Evolutionary conservation across 768 basidiomycete genomes (phyloP), one percentile per base, ranked within the genome.

Genomic region (Kwoniella shandongensis): DNA sequence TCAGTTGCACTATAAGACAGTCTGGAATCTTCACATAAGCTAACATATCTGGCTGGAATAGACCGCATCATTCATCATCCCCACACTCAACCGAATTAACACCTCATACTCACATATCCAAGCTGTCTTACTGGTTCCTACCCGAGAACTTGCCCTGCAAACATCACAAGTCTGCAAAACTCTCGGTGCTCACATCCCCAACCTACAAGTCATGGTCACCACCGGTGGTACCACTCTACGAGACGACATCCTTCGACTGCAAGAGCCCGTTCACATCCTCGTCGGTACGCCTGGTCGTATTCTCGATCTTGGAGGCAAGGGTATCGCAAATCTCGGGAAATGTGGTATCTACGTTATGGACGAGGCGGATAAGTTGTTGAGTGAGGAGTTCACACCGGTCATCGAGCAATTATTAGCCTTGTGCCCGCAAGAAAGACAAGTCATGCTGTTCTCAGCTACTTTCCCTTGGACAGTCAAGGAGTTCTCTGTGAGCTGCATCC

Each of bases 391-490:
- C 73, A 88, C 92, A 12, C 93, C 94, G 59, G 93, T 99, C 56
- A 94, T 99, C 86, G 94, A 98, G 80, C 90, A 96, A 73, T 79
- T 99, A 35, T 83, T 99, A 56, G 82, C 83, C 26, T 90, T 88
- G 79, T 82, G 96, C 55, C 90, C 91, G 26, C 74, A 81, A 52
- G 84, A 88, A 71, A 83, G 91, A 52, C 94, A 99, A 80, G 92
- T 99, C 74, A 97, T 97, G 94, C 82, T 99, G 63, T 98, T 99
- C 80, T 96, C 92, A 51, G 94, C 94, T 45, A 99, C 94, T 25
- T 99, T 99, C 84, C 94, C 96, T 8, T 83, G 96, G 83, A 92
- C 94, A 73, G 96, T 99, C 74, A 97, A 97, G 78, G 91, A 97
- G 77, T 99, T 99, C 83, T 94, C 97, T 83, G 94, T 89, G 46